Conservation (phyloP, 495 filamentous ascomycete genomes). For the Polyplosphaeria fusca region DNA sequence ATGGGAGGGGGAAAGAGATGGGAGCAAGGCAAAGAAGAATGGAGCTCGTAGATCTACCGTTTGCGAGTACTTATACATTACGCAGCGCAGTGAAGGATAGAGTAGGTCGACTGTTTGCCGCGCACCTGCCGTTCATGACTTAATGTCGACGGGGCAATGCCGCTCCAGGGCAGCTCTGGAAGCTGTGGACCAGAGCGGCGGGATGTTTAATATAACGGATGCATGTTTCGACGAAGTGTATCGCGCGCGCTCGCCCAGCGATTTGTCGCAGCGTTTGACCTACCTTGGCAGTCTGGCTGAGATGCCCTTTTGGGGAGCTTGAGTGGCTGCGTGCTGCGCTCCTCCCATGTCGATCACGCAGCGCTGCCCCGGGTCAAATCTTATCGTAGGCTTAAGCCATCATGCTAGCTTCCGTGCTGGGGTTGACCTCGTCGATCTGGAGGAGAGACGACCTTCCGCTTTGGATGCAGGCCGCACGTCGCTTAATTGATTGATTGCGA, state of each 20-base stretch:
- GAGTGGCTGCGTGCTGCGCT: slow-evolving; percentile 5
- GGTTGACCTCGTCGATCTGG: background rate
- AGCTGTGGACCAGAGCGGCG: slow-evolving; percentile 4
- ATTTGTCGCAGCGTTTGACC: slow-evolving; percentile 16
- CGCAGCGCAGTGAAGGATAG: background rate
- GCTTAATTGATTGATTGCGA: no score
- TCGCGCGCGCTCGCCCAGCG: slow-evolving; percentile 10
- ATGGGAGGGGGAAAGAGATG: background rate
- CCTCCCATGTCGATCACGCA: slow-evolving; percentile 24
- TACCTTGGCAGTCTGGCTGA: slow-evolving; percentile 7
- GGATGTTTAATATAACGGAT: slow-evolving; percentile 15
- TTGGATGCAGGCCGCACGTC: slow-evolving; percentile 15
- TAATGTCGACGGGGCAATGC: slow-evolving; percentile 5
- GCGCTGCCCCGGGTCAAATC: slow-evolving; percentile 9
- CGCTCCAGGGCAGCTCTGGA: slow-evolving; percentile 5
- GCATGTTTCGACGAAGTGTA: background rate
- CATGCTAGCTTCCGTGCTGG: slow-evolving; percentile 15
- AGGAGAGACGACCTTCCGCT: slow-evolving; percentile 18
- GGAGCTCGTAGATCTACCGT: background rate
- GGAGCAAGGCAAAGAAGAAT: slow-evolving; percentile 1
- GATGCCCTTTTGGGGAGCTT: slow-evolving; percentile 18
- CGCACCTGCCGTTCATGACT: slow-evolving; percentile 10
- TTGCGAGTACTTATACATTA: slow-evolving; percentile 11
- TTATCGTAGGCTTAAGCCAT: slow-evolving; percentile 4
- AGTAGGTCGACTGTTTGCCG: slow-evolving; percentile 3